A percentile compares a stretch with the other conserved stretches of the same genome.
These are phyloP conservation scores for Didymella segeticola DNA, from an alignment of 2,329 filamentous ascomycete species.

Conservation along the genomic window DNA sequence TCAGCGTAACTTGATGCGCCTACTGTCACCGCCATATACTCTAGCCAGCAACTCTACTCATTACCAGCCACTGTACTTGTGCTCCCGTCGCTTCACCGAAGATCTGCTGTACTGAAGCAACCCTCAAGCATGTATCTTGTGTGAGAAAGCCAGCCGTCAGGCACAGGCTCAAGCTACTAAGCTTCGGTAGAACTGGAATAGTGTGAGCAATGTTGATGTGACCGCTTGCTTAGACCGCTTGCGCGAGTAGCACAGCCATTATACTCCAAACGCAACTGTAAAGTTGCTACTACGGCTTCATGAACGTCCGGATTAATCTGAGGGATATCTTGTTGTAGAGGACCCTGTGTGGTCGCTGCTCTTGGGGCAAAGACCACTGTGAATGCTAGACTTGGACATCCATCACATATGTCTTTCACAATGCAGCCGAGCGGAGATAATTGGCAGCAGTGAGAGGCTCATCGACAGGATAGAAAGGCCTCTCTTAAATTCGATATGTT, in stretches of 20 bases:
- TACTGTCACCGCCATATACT: not conserved
- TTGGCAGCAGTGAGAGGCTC: conserved; percentile 64
- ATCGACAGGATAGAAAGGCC: conserved; percentile 66
- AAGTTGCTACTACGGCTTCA: conserved; percentile 70
- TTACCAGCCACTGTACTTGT: no score
- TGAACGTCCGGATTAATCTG: no score
- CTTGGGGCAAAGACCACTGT: conserved; percentile 69
- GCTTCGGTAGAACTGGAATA: conserved; percentile 65
- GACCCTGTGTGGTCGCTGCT: conserved; percentile 72
- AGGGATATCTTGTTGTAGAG: no score
- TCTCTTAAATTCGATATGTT: conserved; percentile 65
- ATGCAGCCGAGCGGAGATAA: conserved; percentile 61
- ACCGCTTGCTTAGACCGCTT: no score
- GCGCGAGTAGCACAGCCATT: no score
- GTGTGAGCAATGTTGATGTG: no score
- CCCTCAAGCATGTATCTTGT: no score
- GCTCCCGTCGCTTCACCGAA: not conserved
- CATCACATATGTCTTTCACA: conserved; percentile 72
- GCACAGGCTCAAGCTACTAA: conserved; percentile 58
- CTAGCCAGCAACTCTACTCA: not conserved
- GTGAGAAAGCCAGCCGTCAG: conserved; percentile 50
- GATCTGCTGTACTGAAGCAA: no score
- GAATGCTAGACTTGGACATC: conserved; percentile 70
- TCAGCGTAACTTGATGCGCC: not conserved
- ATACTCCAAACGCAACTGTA: no score